phyloP scores from a whole-genome alignment of 148 eudicot genomes.

The Rheum nobile region DNA sequence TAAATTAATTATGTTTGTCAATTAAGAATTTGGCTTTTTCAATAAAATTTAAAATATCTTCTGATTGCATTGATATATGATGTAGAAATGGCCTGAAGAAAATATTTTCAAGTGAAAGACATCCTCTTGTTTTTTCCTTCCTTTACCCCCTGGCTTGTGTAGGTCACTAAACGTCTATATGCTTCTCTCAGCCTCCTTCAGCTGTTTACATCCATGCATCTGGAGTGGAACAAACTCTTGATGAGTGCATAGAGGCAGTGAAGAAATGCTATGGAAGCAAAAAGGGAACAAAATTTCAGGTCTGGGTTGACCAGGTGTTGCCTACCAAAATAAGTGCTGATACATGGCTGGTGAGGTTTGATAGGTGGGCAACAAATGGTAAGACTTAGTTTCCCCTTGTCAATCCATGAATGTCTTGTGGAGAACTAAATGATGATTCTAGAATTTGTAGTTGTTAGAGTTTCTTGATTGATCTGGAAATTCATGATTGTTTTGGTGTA shows the following conservation, averaged over 20 bases:
- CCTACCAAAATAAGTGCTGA: conserved; percentile 32
- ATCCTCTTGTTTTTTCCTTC: not conserved
- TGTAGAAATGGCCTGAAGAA: not conserved
- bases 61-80: not conserved
- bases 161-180: not conserved
- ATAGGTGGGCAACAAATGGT: conserved; percentile 47
- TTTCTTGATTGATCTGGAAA: not conserved
- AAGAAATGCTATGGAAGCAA: conserved; percentile 46
- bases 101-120: not conserved
- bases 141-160: not conserved
- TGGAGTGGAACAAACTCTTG: conserved; percentile 34
- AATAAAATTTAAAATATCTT: no score
- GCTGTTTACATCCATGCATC: conserved; percentile 48
- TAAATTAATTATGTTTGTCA: no score
- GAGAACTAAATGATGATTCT: not conserved
- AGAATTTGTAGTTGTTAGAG: not conserved
- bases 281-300: conserved; percentile 35
- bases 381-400: conserved; percentile 8
- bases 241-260: conserved; percentile 31
- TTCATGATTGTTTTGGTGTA: no score
- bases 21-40: no score
- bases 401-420: not conserved
- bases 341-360: conserved; percentile 51
- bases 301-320: conserved; percentile 55
- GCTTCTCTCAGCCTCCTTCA: conserved; percentile 14